Evolutionary conservation across 2,329 filamentous ascomycete species (phyloP), one percentile per base, ranked within the genome.

Genomic region (Penicillium sp.): DNA sequence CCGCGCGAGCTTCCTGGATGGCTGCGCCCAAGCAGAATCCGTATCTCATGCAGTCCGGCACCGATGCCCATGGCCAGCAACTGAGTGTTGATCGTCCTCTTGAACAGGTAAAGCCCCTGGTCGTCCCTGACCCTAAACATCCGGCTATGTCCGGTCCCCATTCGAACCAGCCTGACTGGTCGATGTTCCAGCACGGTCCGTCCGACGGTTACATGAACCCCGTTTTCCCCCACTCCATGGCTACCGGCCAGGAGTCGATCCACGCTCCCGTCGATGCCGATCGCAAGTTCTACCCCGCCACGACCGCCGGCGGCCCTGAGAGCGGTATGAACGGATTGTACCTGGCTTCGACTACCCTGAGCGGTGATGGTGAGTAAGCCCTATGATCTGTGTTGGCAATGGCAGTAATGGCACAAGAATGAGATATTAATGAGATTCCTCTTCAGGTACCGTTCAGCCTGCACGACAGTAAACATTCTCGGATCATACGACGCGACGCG

Each of bases 101-200:
- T 71, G 75, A 78, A 66, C 70, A 76, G 70, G 72, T 74, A 71
- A 77, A 77, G 68, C 68, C 74, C 65, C 71, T 74, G 56, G 62
- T 72, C 59, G 61, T 70, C 54, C 66, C 70, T 64, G 75, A 79
- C 60, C 71, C 70, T 58, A 79, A 78, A 65, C 74, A 75, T 54
- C 74, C 74, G 63, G 70, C 84, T 70, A 90, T 90, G 86, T 68
- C 84, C 80, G 76, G 74, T 71, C 83, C 84, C 66, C 83, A 82
- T 76, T 78, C 82, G 76, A 82, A 82, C 75, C 84, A 87, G 56
- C 64, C 70, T 79, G 88, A 91, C 78, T 91, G 89, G 89, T 84
- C 88, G 74, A 89, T 91, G 86, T 90, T 90, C 80, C 88, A 87
- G 79, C 77, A 87, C 79, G 87, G 86, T 83, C 82, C 84, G 79